A percentile compares a stretch with the other conserved stretches of the same genome.
Conservation (phyloP, 352 stramenopile species). For the Phytophthora sansomeana region DNA sequence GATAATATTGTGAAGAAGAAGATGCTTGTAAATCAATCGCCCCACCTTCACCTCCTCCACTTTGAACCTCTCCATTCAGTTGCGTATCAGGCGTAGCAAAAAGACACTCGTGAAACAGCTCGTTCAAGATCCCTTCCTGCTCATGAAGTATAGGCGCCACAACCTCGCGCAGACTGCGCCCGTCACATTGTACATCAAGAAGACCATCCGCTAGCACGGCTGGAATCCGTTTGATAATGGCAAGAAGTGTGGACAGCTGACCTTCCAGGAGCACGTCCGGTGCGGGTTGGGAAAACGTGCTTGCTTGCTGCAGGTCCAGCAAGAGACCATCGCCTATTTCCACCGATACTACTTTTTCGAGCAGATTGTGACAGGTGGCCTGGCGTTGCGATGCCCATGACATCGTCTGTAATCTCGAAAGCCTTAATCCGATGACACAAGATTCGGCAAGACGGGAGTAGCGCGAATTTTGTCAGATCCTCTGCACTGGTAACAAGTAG, state of each 20-base stretch:
- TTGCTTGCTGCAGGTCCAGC: constrained; percentile 13
- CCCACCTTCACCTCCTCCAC: constrained; percentile 18
- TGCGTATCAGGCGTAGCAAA: constrained; percentile 62
- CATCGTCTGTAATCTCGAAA: constrained; percentile 47
- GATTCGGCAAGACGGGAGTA: constrained; percentile 54
- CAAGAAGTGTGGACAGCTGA: constrained; percentile 64
- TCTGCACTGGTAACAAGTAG: constrained; percentile 61
- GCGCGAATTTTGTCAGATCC: constrained; percentile 50
- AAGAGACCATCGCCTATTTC: constrained; percentile 10
- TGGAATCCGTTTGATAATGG: constrained; percentile 66
- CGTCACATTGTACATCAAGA: constrained; percentile 49
- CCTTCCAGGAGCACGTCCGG: constrained; percentile 60
- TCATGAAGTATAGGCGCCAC: constrained; percentile 55
- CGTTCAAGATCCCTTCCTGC: constrained; percentile 68
- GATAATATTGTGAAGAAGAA: constrained; percentile 72
- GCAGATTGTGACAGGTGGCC: constrained; percentile 4
- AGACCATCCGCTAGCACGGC: constrained; percentile 52
- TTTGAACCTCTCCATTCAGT: constrained; percentile 27
- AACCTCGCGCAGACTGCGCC: constrained; percentile 61
- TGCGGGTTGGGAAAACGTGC: constrained; percentile 18
- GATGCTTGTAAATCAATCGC: constrained; percentile 24
- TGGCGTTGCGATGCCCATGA: not conserved
- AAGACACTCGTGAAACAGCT: constrained; percentile 75
- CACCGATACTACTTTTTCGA: constrained; percentile 21
- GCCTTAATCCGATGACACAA: constrained; percentile 61